Base-by-base conservation (phyloP, 345 rosid genomes). In the Populus deltoides region DNA sequence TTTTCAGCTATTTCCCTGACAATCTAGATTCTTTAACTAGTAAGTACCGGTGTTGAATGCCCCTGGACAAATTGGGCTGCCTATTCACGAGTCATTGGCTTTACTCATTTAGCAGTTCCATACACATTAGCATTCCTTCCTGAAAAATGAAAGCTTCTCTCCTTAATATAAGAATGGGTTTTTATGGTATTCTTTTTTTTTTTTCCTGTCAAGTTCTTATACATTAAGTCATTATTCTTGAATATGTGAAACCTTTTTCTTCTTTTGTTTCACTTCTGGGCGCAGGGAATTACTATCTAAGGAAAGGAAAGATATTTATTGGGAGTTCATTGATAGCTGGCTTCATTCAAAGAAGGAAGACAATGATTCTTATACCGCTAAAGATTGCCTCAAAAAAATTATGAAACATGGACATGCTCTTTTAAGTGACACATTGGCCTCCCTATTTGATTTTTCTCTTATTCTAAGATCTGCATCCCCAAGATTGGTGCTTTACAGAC, bases 271-370 rank as follows among this genome's bases (percentile, higher is more conserved):
- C 45, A 3, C 11, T 68, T 57, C 18, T 75, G 80, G 53, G 76
- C 74, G 12, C 71, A 95, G 98, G 53, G 99, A 96, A 83, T 81
- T 96, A 67, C 90, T 96, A 67, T 89, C 99, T 8, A 92, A 90
- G 71, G 97, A 96, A 81, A 81, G 91, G 83, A 90, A 89, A 81
- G 90, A 91, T 79, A 88, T 90, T 39, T 93, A 88, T 25, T 96
- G 99, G 99, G 93, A 89, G 81, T 96, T 93, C 71, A 81, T 86
- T 68, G 99, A 91, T 36, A 82, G 78, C 49, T 93, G 99, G 98
- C 84, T 87, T 81, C 87, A 73, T 27, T 81, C 80, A 57, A 89
- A 87, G 75, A 84, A 83, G 77, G 86, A 85, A 24, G 86, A 77
- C 78, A 47, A 81, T 74, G 91, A 84, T 80, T 81, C 93, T 73